Conservation (phyloP, 2,329 filamentous ascomycete genomes). For the Hypoxylon sp. region DNA sequence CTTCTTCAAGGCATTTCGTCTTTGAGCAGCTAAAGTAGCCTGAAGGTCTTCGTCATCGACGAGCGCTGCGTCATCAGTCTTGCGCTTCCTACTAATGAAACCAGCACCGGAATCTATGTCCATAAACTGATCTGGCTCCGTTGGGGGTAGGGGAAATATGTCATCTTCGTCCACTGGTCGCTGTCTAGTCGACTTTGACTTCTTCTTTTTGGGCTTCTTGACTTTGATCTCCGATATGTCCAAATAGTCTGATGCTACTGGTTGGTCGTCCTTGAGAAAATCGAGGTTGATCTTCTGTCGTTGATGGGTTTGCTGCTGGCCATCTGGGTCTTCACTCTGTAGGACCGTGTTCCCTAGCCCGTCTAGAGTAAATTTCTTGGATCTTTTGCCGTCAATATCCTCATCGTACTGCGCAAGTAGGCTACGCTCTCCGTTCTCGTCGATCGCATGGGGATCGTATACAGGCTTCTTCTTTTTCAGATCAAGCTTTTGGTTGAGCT, state of each 20-base stretch:
- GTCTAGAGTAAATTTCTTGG: slow-evolving; percentile 88
- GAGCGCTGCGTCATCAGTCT: slow-evolving; percentile 74
- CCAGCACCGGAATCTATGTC: slow-evolving; percentile 75
- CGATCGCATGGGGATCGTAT: slow-evolving; percentile 86
- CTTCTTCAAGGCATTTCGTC: slow-evolving; percentile 88
- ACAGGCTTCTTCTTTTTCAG: slow-evolving; percentile 90
- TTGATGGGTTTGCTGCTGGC: slow-evolving; percentile 70
- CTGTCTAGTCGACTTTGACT: slow-evolving; percentile 79
- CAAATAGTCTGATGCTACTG: slow-evolving; percentile 86
- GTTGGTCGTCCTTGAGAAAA: slow-evolving; percentile 67
- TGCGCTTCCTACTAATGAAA: slow-evolving; percentile 68
- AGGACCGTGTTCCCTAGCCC: slow-evolving; percentile 78
- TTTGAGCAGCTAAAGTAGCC: slow-evolving; percentile 83
- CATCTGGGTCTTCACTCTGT: slow-evolving; percentile 66
- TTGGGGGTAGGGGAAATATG: slow-evolving; percentile 60
- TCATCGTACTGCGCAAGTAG: slow-evolving; percentile 95
- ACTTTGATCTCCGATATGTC: slow-evolving; percentile 89
- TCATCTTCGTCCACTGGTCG: slow-evolving; percentile 74
- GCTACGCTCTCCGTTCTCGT: slow-evolving; percentile 71
- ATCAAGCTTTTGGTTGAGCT: slow-evolving; percentile 79
- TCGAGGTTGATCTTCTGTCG: slow-evolving; percentile 82
- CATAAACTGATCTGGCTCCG: slow-evolving; percentile 69
- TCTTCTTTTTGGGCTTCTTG: slow-evolving; percentile 94
- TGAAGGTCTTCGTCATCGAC: slow-evolving; percentile 95
- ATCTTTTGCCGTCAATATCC: slow-evolving; percentile 90